Conservation (phyloP, 108 stramenopile species). For the Nannochloropsis gaditana region DNA sequence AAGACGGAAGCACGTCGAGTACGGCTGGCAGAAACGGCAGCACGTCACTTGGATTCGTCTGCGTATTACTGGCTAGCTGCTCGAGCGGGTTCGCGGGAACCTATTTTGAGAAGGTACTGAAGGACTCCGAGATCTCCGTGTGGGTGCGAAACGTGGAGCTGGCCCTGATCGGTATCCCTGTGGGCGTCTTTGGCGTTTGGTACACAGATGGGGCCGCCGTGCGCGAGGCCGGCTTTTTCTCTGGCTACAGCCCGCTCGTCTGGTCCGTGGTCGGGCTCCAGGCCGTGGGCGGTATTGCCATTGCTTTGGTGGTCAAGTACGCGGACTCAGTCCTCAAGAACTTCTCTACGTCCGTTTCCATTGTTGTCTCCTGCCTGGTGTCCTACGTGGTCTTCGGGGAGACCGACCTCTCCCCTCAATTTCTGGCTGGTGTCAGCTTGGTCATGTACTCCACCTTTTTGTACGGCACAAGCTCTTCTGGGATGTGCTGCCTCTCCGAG, state of each 20-base stretch:
- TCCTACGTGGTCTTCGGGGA: slow-evolving; percentile 36
- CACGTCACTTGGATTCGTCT: slow-evolving; percentile 62
- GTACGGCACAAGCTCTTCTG: neutral
- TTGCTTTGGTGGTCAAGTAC: slow-evolving; percentile 93
- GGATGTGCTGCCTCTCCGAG: neutral
- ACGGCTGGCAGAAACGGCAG: slow-evolving; percentile 33
- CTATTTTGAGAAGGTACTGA: slow-evolving; percentile 81
- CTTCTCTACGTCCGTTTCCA: slow-evolving; percentile 85
- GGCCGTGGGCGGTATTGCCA: slow-evolving; percentile 82
- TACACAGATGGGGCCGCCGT: neutral
- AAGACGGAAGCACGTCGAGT: neutral
- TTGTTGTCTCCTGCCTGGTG: slow-evolving; percentile 54
- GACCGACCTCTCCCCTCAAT: neutral
- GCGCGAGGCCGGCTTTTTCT: neutral
- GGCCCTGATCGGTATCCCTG: slow-evolving; percentile 72
- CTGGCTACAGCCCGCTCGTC: slow-evolving; percentile 67
- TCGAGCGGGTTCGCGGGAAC: slow-evolving; percentile 86
- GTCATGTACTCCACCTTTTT: neutral
- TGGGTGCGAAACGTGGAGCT: slow-evolving; percentile 93
- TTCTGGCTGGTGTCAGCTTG: neutral
- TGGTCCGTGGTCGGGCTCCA: slow-evolving; percentile 74
- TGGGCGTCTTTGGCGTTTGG: slow-evolving; percentile 49
- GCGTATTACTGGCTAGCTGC: slow-evolving; percentile 77
- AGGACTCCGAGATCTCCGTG: slow-evolving; percentile 64
- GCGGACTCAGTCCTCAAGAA: slow-evolving; percentile 90